A percentile compares a stretch with the other conserved stretches of the same genome.
phyloP scores from a whole-genome alignment of 1,284 basidiomycete genomes.

The Exobasidium cylindrosporum region DNA sequence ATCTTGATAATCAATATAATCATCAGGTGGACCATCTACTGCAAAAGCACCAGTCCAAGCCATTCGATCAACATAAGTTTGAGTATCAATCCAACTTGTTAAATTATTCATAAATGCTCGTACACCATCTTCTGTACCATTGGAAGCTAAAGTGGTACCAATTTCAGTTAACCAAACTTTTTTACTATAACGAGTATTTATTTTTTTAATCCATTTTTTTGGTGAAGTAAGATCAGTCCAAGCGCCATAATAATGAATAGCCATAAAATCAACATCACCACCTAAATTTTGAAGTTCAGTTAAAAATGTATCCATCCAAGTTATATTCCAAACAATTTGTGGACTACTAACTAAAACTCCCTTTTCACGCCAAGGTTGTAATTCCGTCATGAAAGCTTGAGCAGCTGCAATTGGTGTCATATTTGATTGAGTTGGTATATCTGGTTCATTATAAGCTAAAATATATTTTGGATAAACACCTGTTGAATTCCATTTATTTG shows the following conservation, averaged over 20 bases:
- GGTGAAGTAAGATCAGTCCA: slow-evolving; percentile 38
- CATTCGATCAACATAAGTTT: slow-evolving; percentile 38
- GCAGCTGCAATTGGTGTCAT: slow-evolving; percentile 38
- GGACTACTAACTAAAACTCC: slow-evolving; percentile 43
- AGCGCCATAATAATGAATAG: slow-evolving; percentile 51
- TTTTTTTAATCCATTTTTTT: slow-evolving; percentile 31
- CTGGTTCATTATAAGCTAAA: slow-evolving; percentile 49
- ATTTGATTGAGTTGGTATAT: slow-evolving; percentile 39
- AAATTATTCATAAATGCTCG: slow-evolving; percentile 32
- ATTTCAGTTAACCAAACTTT: slow-evolving; percentile 51
- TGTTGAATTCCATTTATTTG: slow-evolving; percentile 31
- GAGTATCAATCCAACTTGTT: slow-evolving; percentile 29
- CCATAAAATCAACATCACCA: slow-evolving; percentile 44
- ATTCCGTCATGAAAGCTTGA: slow-evolving; percentile 34
- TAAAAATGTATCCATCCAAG: slow-evolving; percentile 48
- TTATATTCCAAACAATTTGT: slow-evolving; percentile 49
- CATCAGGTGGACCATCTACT: slow-evolving; percentile 40
- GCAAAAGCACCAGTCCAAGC: slow-evolving; percentile 48
- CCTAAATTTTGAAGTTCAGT: slow-evolving; percentile 31
- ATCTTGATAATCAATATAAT: slow-evolving; percentile 32
- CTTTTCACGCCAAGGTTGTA: slow-evolving; percentile 39
- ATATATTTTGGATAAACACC: slow-evolving; percentile 27
- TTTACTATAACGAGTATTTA: slow-evolving; percentile 24
- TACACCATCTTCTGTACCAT: slow-evolving; percentile 30
- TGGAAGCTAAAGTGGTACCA: slow-evolving; percentile 36